These are phyloP conservation scores for Inga leiocalycina DNA, from an alignment of 306 rosid genomes.

Conservation along the genomic window DNA sequence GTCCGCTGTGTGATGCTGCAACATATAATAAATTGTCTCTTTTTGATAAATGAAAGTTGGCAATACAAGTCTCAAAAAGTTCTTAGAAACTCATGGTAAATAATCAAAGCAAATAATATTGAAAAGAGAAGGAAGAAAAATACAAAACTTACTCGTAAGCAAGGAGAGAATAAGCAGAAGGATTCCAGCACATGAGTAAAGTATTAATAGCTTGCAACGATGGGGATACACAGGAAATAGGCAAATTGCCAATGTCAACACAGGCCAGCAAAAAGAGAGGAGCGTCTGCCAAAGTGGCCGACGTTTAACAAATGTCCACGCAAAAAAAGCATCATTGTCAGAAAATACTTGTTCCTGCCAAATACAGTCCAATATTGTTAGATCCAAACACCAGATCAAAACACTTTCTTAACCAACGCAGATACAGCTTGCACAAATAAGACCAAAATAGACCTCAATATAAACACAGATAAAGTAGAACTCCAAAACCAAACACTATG, in stretches of 20 bases:
- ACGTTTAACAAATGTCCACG: conserved; percentile 93
- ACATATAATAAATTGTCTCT: conserved; percentile 26
- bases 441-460: background rate
- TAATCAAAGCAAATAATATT: conserved; percentile 14
- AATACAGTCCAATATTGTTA: conserved; percentile 42
- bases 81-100: conserved; percentile 5
- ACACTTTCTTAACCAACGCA: conserved; percentile 7
- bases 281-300: conserved; percentile 99
- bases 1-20: conserved; percentile 18
- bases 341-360: conserved; percentile 91
- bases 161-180: conserved; percentile 82
- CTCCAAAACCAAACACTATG: background rate
- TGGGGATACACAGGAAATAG: conserved; percentile 98
- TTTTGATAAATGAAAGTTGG: conserved; percentile 5
- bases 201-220: conserved; percentile 88
- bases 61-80: background rate
- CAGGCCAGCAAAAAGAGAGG: conserved; percentile 97
- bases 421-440: background rate
- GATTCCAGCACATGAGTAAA: conserved; percentile 93
- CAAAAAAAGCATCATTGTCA: conserved; percentile 93
- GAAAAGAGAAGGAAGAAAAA: background rate
- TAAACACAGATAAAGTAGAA: conserved; percentile 22
- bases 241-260: conserved; percentile 93
- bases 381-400: conserved; percentile 18
- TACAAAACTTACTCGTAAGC: conserved; percentile 69